These are phyloP conservation scores for Fusarium scirpi DNA, from an alignment of 2,329 filamentous ascomycete species.

Conservation along the genomic window DNA sequence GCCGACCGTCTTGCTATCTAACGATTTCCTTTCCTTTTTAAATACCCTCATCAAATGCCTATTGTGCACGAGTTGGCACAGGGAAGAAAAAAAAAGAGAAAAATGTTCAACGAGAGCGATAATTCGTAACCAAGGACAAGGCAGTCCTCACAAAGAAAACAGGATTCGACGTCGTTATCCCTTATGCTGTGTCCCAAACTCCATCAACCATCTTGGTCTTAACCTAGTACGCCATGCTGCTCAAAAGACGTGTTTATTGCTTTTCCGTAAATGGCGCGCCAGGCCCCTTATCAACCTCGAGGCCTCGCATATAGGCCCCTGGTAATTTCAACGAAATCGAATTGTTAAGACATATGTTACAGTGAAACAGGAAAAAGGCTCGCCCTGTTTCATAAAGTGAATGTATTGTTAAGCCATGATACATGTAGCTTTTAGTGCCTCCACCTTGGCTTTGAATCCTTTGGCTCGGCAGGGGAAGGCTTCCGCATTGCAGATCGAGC, in stretches of 20 bases:
- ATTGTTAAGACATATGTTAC: slow-evolving; percentile 41
- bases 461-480: slow-evolving; percentile 47
- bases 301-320: slow-evolving; percentile 16
- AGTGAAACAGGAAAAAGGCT: slow-evolving; percentile 28
- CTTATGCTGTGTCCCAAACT: slow-evolving; percentile 40
- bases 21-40: slow-evolving; percentile 14
- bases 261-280: slow-evolving; percentile 42
- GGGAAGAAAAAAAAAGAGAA: slow-evolving; percentile 13
- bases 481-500: slow-evolving; percentile 55
- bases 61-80: slow-evolving; percentile 26
- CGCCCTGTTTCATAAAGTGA: slow-evolving; percentile 30
- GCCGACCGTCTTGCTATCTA: not conserved
- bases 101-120: slow-evolving; percentile 23
- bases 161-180: slow-evolving; percentile 32
- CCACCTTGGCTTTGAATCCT: slow-evolving; percentile 64
- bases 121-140: slow-evolving; percentile 21
- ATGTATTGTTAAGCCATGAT: slow-evolving; percentile 15
- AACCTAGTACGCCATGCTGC: slow-evolving; percentile 47
- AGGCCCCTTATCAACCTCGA: slow-evolving; percentile 26
- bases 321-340: slow-evolving; percentile 29
- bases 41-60: slow-evolving; percentile 26
- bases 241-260: slow-evolving; percentile 38
- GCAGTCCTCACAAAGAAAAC: slow-evolving; percentile 34
- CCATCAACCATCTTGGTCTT: slow-evolving; percentile 36
- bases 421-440: slow-evolving; percentile 48